Evolutionary conservation across 2,329 filamentous ascomycete species (phyloP).

Genomic region (Calonectria leucothoes): DNA sequence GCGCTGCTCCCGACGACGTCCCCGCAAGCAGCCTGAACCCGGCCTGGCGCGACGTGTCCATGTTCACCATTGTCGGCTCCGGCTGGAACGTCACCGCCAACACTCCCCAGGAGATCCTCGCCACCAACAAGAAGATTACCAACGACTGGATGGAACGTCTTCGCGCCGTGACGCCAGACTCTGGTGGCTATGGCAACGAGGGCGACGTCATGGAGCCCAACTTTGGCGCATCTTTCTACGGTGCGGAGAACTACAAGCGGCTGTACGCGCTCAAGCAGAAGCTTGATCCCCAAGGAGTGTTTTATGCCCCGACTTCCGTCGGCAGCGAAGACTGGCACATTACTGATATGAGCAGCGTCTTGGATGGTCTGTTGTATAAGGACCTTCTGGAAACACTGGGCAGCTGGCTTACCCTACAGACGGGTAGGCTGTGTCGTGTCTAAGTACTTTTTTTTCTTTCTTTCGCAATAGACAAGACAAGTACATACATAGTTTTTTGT

Average conservation of each 20-base stretch:
- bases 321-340: conserved; percentile 32
- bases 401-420: conserved; percentile 29
- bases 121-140: conserved; percentile 42
- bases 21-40: conserved; percentile 53
- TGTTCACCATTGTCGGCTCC: conserved; percentile 47
- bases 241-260: conserved; percentile 39
- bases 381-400: conserved; percentile 27
- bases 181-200: conserved; percentile 47
- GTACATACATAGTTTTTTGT: background rate
- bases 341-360: conserved; percentile 2
- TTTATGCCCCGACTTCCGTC: conserved; percentile 34
- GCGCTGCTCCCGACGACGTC: conserved; percentile 23
- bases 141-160: conserved; percentile 31
- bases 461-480: background rate
- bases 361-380: conserved; percentile 19
- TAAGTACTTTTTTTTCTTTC: background rate
- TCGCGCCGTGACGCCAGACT: conserved; percentile 28
- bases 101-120: conserved; percentile 22
- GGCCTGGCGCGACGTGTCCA: conserved; percentile 56
- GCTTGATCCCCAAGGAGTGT: conserved; percentile 44
- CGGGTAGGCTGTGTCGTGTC: conserved; percentile 27
- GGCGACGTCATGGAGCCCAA: conserved; percentile 47
- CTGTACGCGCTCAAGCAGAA: conserved; percentile 46
- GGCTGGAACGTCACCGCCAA: conserved; percentile 28
- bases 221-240: conserved; percentile 46